Percentiles rank a stretch among this genome's conserved stretches.
These are phyloP conservation scores for Steccherinum ochraceum DNA, from an alignment of 768 basidiomycete species.

Conservation along the genomic window DNA sequence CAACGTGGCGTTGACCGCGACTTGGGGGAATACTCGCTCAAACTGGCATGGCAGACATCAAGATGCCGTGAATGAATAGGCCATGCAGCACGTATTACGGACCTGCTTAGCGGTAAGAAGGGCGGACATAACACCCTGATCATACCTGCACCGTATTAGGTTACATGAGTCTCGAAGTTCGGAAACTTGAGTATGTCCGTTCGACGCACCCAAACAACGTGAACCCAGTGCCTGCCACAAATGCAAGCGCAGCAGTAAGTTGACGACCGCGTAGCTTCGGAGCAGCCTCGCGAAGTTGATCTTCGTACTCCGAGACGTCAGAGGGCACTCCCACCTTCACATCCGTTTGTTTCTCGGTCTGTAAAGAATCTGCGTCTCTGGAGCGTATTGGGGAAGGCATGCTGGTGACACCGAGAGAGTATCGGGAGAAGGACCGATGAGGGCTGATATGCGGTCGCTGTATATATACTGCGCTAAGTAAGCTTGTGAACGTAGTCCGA, in stretches of 20 bases:
- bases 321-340: not conserved
- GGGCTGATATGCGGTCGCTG: no score
- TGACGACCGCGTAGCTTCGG: slow-evolving; percentile 34
- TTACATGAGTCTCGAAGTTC: not conserved
- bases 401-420: not conserved
- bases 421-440: not conserved
- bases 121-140: slow-evolving; percentile 69
- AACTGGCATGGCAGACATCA: slow-evolving; percentile 30
- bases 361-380: not conserved
- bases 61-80: not conserved
- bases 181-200: not conserved
- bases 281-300: slow-evolving; percentile 27
- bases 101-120: slow-evolving; percentile 51
- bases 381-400: not conserved
- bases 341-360: not conserved
- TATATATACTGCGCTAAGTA: no score
- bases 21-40: slow-evolving; percentile 51
- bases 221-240: slow-evolving; percentile 54
- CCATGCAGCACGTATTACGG: not conserved
- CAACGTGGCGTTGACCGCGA: slow-evolving; percentile 43
- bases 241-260: slow-evolving; percentile 44
- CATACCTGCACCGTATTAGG: slow-evolving; percentile 48
- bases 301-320: slow-evolving; percentile 23
- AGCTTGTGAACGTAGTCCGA: no score
- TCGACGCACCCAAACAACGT: slow-evolving; percentile 50